Percentiles rank a stretch among this genome's conserved stretches.
phyloP scores from a whole-genome alignment of 2,329 filamentous ascomycete genomes.

The Cordyceps sp. region DNA sequence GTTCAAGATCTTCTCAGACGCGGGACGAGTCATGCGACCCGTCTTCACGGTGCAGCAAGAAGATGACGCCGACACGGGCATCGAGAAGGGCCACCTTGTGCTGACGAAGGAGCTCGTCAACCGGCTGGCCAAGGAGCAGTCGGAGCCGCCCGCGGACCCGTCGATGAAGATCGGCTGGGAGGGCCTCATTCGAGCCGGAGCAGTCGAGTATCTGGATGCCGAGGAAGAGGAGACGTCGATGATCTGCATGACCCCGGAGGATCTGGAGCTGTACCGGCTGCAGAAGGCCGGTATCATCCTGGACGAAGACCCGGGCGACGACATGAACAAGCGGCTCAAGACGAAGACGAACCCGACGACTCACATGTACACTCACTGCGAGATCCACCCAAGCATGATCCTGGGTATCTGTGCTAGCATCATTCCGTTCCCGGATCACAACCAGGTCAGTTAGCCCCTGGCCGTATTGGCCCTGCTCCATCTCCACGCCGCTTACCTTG shows the following conservation, averaged over 20 bases:
- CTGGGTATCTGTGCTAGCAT: conserved; percentile 96
- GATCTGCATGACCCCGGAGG: conserved; percentile 98
- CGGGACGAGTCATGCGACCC: conserved; percentile 84
- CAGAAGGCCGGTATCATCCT: conserved; percentile 48
- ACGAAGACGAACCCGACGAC: conserved; percentile 75
- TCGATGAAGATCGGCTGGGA: conserved; percentile 68
- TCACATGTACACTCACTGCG: conserved; percentile 92
- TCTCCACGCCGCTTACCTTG: not conserved
- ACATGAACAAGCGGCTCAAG: conserved; percentile 75
- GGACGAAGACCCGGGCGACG: conserved; percentile 43
- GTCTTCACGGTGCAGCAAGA: conserved; percentile 89
- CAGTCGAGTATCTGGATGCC: conserved; percentile 90
- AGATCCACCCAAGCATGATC: conserved; percentile 99
- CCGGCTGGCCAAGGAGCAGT: conserved; percentile 56
- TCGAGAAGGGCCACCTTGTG: conserved; percentile 52
- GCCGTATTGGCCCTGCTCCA: not conserved
- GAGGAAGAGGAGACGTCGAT: conserved; percentile 98
- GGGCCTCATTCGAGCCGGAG: conserved; percentile 66
- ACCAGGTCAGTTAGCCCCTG: conserved; percentile 42
- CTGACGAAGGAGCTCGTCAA: conserved; percentile 72
- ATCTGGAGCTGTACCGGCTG: conserved; percentile 63
- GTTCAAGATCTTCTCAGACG: conserved; percentile 97
- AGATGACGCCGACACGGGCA: conserved; percentile 46
- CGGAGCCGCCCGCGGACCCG: conserved; percentile 43
- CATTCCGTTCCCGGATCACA: conserved; percentile 98